Base-by-base conservation (phyloP, 495 filamentous ascomycete genomes). In the Penicillium tannophilum region DNA sequence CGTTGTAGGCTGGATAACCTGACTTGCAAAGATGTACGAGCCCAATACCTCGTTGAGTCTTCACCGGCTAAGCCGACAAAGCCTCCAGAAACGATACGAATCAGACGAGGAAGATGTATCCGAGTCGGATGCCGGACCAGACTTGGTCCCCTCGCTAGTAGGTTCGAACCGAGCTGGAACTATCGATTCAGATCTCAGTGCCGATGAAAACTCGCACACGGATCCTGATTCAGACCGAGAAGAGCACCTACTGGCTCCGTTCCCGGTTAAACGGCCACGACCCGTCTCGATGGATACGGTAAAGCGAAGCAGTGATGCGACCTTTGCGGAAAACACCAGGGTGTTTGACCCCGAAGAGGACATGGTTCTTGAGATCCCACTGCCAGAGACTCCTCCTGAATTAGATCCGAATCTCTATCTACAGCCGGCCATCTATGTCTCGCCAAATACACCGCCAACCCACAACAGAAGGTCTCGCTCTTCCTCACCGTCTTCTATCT, bases 21-120 rank as follows among this genome's bases (percentile, higher is more conserved):
- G 24, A 36, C 31, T 49, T 16, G 36, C 46, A 31, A 67, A 56
- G 28, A 77, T 78, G 75, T 75, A 72, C 59, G 64, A 71, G 50
- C 43, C 70, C 2, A 61, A 63, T 26, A 53, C 61, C 36, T 58
- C 70, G 19, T 52, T 77, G 20, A 61, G 66, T 43, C 61, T 78
- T 55, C 67, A 73, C 54, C 71, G 75, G 52, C 63, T 75, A 57
- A 78, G 70, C 56, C 65, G 70, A 39, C 71, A 72, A 47, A 67
- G 60, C 51, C 70, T 76, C 10, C 70, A 74, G 26, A 70, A 68
- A 28, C 70, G 66, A 20, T 79, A 79, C 52, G 75, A 79, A 31
- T 79, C 76, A 8, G 76, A 79, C 20, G 76, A 79, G 56, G 76
- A 79, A 55, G 74, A 72, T 44, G 66, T 73, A 4, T 79, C 76